Evolutionary conservation across 2,329 filamentous ascomycete genomes (phyloP), one percentile per base, ranked within the genome.

Genomic region (Beauveria sp.): DNA sequence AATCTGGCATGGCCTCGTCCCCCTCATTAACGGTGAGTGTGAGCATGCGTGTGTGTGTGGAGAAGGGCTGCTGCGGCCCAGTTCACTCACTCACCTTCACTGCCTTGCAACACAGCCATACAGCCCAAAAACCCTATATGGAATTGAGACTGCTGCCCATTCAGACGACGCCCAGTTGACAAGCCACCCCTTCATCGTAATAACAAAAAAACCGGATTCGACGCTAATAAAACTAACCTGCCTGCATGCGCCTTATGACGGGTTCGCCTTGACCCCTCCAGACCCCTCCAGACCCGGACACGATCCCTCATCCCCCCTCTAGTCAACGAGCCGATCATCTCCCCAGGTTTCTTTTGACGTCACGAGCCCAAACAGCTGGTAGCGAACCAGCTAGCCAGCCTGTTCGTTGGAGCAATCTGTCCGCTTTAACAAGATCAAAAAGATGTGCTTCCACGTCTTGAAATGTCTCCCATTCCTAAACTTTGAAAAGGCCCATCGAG

Each of bases 1-100:
- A 59, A 59, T 52, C 46, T 30, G 47, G 55, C 55, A 56, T 56
- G 41, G 54, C 54, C 54, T 30, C 53, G 41, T 46, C 5, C 14
- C 34, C 34, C 34, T 4, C 34, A 28, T 12, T 12, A 14, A n/a
- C 16, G 48, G 28, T 37, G 30, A 30, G 20, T 30, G 30, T 18
- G 50, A 12, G 44, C 24, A 20, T 20, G 50, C 22, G 53, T 44
- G 53, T n/a, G 30, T 34, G 30, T 34, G 48, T 51, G 48, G 40
- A 41, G 52, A 54, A 37, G 22, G 30, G 18, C 14, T 26, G 37
- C 34, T 51, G 28, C 48, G 28, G 20, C 22, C 51, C 12, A 34
- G 30, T 34, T 34, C 12, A 34, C 10, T 34, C 30, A 54, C 34
- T 26, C 51, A 54, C 34, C 20, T 41, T 28, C 22, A 54, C 51